Evolutionary conservation across 2,329 filamentous ascomycete species (phyloP), one percentile per base, ranked within the genome.

Genomic region (Aotearoamyces nothofagi): DNA sequence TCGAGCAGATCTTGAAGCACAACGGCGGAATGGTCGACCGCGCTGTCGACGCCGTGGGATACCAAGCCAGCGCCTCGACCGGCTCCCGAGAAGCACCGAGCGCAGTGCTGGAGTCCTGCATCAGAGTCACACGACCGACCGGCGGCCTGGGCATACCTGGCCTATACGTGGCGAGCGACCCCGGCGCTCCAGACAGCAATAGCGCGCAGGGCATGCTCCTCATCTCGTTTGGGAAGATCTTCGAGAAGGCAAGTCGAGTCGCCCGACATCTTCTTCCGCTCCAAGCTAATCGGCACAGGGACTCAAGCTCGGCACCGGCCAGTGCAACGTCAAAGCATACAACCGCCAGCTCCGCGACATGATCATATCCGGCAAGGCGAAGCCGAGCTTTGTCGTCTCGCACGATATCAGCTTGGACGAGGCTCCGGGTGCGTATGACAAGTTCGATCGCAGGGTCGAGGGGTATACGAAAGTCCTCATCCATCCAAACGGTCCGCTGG

Each of bases 381-480:
- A 72, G 46, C 73, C 73, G 4, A 70, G 63, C 32, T 78, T 78
- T 39, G 69, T 78, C 1, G 68, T 78, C 5, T 70, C 64, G 2
- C 70, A 78, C 37, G 69, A 76, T 42, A 66, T 77, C 33, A 56
- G 54, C 7, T 63, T 78, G 13, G 69, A 76, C 3, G 68, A 73
- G 13, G 70, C 68, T 0, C 61, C 64, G 9, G 48, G 52, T 5
- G 69, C 69, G 1, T 78, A 78, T 39, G 60, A 70, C 26, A 77
- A 75, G 45, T 78, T 78, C 41, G 70, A 78, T 43, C 65, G 68
- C 50, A 54, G 70, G 27, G 61, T 73, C 17, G 71, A 78, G 24
- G 72, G 73, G 1, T 77, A 73, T 37, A 76, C 70, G 9, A 78
- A 78, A 52, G 71, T 77, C 9, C 51, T 76, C 33, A 71, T 77